Evolutionary conservation across 2,329 filamentous ascomycete genomes (phyloP).

Genomic region (Blumeria graminis): DNA sequence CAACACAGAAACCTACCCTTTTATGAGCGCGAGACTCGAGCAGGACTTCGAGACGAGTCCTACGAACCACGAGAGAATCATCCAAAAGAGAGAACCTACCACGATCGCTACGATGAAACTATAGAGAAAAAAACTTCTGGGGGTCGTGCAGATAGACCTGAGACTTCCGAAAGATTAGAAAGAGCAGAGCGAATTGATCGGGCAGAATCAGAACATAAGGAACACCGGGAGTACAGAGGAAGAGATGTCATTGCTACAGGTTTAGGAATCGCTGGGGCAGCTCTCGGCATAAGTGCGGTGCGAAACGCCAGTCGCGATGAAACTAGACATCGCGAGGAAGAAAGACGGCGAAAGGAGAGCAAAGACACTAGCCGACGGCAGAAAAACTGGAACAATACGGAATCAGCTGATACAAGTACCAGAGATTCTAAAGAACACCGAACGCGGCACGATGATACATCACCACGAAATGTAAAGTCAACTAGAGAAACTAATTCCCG

Average conservation of each 20-base stretch:
- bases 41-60: slow-evolving; percentile 12
- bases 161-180: slow-evolving; percentile 3
- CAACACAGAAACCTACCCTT: slow-evolving; percentile 8
- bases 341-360: slow-evolving; percentile 9
- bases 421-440: slow-evolving; percentile 9
- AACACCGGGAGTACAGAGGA: slow-evolving; percentile 9
- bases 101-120: slow-evolving; percentile 12
- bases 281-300: slow-evolving; percentile 13
- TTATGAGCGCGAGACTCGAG: slow-evolving; percentile 10
- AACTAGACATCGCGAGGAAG: slow-evolving; percentile 10
- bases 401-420: slow-evolving; percentile 6
- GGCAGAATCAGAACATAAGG: not conserved
- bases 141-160: slow-evolving; percentile 3
- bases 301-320: slow-evolving; percentile 10
- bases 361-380: slow-evolving; percentile 12
- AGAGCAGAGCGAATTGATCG: slow-evolving; percentile 6
- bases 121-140: slow-evolving; percentile 12
- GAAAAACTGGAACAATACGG: slow-evolving; percentile 9
- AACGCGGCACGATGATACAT: slow-evolving; percentile 7
- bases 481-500: slow-evolving; percentile 1
- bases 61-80: slow-evolving; percentile 14
- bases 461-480: slow-evolving; percentile 1
- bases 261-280: slow-evolving; percentile 14
- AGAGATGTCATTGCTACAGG: slow-evolving; percentile 13
- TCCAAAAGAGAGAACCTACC: slow-evolving; percentile 7